Percentiles rank a stretch among this genome's conserved stretches.
Conservation (phyloP, 1,284 basidiomycete species). For the Xerocomus minutiporus region DNA sequence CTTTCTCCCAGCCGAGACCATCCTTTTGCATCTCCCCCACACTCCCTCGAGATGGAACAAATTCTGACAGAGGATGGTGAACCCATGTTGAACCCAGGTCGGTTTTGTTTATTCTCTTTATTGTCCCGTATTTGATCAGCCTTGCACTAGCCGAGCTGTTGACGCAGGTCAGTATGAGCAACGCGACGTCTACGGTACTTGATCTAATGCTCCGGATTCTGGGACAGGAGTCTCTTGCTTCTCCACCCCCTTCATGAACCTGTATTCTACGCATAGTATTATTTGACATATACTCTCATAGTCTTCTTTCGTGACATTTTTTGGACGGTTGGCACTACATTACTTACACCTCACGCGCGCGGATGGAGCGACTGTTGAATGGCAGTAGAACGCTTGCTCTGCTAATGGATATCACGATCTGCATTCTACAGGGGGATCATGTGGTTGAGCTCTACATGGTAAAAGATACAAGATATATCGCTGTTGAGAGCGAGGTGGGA, state of each 20-base stretch:
- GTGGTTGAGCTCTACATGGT: conserved; percentile 25
- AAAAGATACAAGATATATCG: conserved; percentile 29
- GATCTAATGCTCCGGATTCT: conserved; percentile 33
- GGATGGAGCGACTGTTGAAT: conserved; percentile 16
- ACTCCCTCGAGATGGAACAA: conserved; percentile 43
- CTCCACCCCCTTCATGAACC: conserved; percentile 49
- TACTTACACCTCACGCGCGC: conserved; percentile 21
- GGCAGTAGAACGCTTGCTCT: conserved; percentile 14
- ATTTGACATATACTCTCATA: conserved; percentile 17
- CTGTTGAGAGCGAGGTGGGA: conserved; percentile 42
- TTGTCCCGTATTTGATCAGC: background rate
- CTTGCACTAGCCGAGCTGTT: conserved; percentile 49
- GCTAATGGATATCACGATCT: conserved; percentile 24
- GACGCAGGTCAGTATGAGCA: conserved; percentile 47
- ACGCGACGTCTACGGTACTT: conserved; percentile 11
- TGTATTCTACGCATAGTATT: conserved; percentile 25
- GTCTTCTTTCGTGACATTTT: conserved; percentile 9
- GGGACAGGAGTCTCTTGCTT: conserved; percentile 56
- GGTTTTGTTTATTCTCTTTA: conserved; percentile 14
- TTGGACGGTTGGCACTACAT: conserved; percentile 18
- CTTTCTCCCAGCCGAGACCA: conserved; percentile 20
- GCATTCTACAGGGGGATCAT: background rate
- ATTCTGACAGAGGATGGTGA: conserved; percentile 59
- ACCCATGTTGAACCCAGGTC: conserved; percentile 64
- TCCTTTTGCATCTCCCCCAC: conserved; percentile 20